These are phyloP conservation scores for Suillus occidentalis DNA, from an alignment of 768 basidiomycete genomes.

Conservation along the genomic window DNA sequence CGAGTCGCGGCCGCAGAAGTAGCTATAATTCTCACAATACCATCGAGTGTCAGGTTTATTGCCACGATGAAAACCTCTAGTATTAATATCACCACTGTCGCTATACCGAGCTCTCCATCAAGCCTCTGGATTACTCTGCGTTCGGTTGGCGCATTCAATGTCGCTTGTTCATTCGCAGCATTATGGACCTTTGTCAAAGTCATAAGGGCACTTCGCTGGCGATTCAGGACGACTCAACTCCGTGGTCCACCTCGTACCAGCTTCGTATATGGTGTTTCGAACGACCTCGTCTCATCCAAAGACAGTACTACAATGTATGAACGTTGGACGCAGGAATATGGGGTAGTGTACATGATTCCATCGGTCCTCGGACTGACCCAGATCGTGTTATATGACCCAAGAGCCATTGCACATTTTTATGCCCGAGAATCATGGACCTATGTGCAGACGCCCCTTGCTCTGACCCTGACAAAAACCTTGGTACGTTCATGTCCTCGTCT, in stretches of 20 bases:
- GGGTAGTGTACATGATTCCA: constrained; percentile 42
- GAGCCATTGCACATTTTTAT: constrained; percentile 50
- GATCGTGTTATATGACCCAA: constrained; percentile 44
- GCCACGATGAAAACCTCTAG: not conserved
- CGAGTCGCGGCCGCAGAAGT: not conserved
- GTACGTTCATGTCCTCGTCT: constrained; percentile 16
- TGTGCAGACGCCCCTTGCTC: constrained; percentile 35
- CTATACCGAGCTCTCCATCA: not conserved
- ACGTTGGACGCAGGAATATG: constrained; percentile 45
- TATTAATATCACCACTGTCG: not conserved
- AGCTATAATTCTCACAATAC: not conserved
- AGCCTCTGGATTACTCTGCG: not conserved
- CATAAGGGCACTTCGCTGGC: constrained; percentile 7
- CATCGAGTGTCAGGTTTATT: not conserved
- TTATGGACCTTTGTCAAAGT: constrained; percentile 12
- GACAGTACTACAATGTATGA: constrained; percentile 38
- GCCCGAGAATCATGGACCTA: constrained; percentile 50
- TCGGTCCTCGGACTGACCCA: constrained; percentile 33
- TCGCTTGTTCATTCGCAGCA: not conserved
- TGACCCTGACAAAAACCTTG: constrained; percentile 34
- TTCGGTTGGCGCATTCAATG: not conserved
- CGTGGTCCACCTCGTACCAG: constrained; percentile 43
- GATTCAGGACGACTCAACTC: constrained; percentile 35
- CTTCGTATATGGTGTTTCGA: constrained; percentile 41
- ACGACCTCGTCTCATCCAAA: constrained; percentile 28